Base-by-base conservation (phyloP, 2,329 filamentous ascomycete species). In the Plectosphaerella plurivora region DNA sequence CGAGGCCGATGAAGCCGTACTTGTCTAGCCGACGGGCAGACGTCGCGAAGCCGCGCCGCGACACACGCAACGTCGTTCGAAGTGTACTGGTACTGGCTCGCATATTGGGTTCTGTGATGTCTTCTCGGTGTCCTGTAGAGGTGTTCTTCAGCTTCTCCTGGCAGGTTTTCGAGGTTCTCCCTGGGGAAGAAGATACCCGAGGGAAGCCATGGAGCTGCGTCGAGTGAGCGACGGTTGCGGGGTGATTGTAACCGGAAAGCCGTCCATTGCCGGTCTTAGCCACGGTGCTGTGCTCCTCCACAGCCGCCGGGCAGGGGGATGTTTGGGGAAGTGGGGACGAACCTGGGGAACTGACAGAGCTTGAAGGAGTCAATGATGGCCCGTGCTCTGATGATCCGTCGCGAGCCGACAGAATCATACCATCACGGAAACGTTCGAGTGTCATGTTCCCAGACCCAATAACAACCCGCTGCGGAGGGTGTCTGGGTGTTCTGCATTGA, bases 1-100 rank as follows among this genome's bases (percentile, higher is more conserved):
- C 81, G 14, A 84, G 66, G 14, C 81, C 81, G 51, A 84, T 75
- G 60, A 84, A 84, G 61, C 75, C 81, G 67, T 83, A 84, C 45
- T 67, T 76, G 45, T 82, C 77, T 51, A 77, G 61, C 53, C 76
- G 68, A 25, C 68, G 63, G 11, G 74, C 52, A 48, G 80, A 74
- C 10, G 69, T 72, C 18, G 78, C 75, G 61, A 84, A 83, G n/a
- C 67, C 67, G 50, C 80, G 73, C 54, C 68, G 69, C 57, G 73
- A 73, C 53, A 64, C 61, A 39, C 66, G 56, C 37, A 66, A 57
- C 18, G 64, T 53, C 52, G 57, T 62, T 54, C 64, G 60, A 49
- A 61, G 12, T 14, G 35, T 49, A 12, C 20, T 28, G 9, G 47
- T 42, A n/a, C 18, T 42, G 10, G 47, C 20, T 20, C 36, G 35